These are phyloP conservation scores for Russula vinacea DNA, from an alignment of 768 basidiomycete species.

Conservation along the genomic window DNA sequence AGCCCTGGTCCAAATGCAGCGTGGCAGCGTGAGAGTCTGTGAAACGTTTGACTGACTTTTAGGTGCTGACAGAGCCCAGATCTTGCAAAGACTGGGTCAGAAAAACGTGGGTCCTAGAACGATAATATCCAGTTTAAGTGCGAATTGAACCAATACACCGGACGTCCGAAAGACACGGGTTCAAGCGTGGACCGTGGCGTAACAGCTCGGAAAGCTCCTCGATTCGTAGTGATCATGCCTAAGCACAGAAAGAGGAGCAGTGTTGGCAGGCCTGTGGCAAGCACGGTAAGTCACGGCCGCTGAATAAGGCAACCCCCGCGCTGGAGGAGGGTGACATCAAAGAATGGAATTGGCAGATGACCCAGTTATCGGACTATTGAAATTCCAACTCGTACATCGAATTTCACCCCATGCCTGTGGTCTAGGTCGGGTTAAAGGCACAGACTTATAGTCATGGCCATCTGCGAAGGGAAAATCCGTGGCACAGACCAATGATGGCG, in stretches of 20 bases:
- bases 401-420: no score
- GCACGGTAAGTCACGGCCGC: not conserved
- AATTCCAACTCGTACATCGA: not conserved
- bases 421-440: no score
- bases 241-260: not conserved
- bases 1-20: not conserved
- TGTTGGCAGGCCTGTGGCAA: not conserved
- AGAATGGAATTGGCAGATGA: no score
- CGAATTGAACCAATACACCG: not conserved
- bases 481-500: not conserved
- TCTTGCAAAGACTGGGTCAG: not conserved
- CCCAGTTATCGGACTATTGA: no score
- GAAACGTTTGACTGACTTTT: not conserved
- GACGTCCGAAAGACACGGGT: conserved; percentile 1
- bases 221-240: not conserved
- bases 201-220: not conserved
- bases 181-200: not conserved
- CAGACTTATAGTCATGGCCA: not conserved
- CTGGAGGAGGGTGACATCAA: no score
- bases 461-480: not conserved
- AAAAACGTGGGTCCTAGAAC: not conserved
- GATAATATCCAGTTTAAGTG: not conserved
- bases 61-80: not conserved
- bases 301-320: not conserved
- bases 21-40: not conserved